Evolutionary conservation across 169 alveolate genomes (phyloP).

Genomic region (Plasmodium coatneyi): DNA sequence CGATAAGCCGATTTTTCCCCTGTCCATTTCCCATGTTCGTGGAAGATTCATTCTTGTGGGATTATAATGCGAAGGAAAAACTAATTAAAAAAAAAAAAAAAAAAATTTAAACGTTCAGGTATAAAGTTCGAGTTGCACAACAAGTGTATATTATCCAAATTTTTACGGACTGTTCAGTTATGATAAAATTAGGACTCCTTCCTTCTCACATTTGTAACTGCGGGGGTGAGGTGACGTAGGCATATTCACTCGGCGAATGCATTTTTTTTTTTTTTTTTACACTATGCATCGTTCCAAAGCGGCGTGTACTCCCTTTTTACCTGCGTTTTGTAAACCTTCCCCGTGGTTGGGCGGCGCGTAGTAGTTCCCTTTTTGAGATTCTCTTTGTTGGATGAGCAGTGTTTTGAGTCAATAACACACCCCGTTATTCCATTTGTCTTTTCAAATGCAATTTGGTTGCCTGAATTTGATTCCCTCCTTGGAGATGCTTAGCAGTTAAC

Average conservation of each 20-base stretch:
- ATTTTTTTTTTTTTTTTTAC: neutral
- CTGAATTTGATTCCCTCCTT: neutral
- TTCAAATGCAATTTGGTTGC: neutral
- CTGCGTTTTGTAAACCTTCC: neutral
- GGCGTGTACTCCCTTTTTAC: neutral
- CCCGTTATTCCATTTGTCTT: neutral
- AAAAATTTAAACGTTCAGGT: conserved; percentile 19
- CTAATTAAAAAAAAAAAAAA: neutral
- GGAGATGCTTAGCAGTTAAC: neutral
- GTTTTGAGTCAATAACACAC: neutral
- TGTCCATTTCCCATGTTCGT: conserved; percentile 50
- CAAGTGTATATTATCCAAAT: neutral
- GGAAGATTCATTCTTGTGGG: neutral
- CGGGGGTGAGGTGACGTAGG: neutral
- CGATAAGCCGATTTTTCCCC: conserved; percentile 54
- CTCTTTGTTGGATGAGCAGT: neutral
- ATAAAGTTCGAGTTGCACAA: neutral
- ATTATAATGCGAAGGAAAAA: neutral
- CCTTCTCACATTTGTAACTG: neutral
- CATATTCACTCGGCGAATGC: neutral
- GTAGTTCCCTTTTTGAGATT: neutral
- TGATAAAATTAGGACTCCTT: neutral
- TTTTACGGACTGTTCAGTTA: neutral
- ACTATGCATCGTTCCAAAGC: neutral
- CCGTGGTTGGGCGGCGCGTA: neutral